A percentile compares a stretch with the other conserved stretches of the same genome.
Evolutionary conservation across 495 filamentous ascomycete species (phyloP).

Genomic region (Annulohypoxylon bovei): DNA sequence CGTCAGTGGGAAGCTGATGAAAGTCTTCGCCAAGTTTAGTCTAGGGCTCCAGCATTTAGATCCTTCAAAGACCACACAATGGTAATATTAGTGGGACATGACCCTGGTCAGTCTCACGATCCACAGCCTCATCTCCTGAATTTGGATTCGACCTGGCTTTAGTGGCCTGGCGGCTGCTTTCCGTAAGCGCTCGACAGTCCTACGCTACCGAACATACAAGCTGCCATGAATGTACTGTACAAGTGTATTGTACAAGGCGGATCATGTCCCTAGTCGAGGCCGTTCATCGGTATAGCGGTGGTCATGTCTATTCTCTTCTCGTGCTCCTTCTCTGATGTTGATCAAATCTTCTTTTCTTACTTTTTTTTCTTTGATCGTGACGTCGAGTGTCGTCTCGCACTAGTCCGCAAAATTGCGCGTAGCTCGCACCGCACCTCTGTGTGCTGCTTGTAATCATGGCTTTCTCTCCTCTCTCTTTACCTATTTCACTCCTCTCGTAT

Average conservation of each 20-base stretch:
- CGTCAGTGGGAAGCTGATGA: slow-evolving; percentile 30
- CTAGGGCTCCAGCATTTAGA: slow-evolving; percentile 30
- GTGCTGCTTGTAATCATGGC: slow-evolving; percentile 39
- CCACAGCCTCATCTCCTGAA: slow-evolving; percentile 35
- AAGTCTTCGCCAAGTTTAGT: slow-evolving; percentile 26
- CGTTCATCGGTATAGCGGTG: slow-evolving; percentile 25
- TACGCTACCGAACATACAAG: slow-evolving; percentile 9
- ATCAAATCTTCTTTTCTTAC: slow-evolving; percentile 19
- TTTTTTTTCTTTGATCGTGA: slow-evolving; percentile 18
- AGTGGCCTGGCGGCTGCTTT: slow-evolving; percentile 18
- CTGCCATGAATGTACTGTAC: slow-evolving; percentile 27
- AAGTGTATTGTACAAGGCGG: slow-evolving; percentile 15
- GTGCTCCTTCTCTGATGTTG: slow-evolving; percentile 28
- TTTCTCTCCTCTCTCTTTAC: slow-evolving; percentile 30
- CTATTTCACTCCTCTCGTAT: slow-evolving; percentile 43
- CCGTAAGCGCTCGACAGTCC: slow-evolving; percentile 26
- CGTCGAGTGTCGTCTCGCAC: slow-evolving; percentile 27
- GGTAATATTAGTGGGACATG: slow-evolving; percentile 4
- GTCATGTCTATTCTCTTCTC: slow-evolving; percentile 21
- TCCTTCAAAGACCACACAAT: slow-evolving; percentile 21
- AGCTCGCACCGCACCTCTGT: slow-evolving; percentile 16
- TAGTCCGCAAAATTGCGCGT: slow-evolving; percentile 20
- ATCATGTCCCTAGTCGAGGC: slow-evolving; percentile 18
- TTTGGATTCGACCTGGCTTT: slow-evolving; percentile 15
- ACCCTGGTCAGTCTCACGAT: slow-evolving; percentile 29